phyloP scores from a whole-genome alignment of 2,329 filamentous ascomycete species.

The Phialophora macrospora region DNA sequence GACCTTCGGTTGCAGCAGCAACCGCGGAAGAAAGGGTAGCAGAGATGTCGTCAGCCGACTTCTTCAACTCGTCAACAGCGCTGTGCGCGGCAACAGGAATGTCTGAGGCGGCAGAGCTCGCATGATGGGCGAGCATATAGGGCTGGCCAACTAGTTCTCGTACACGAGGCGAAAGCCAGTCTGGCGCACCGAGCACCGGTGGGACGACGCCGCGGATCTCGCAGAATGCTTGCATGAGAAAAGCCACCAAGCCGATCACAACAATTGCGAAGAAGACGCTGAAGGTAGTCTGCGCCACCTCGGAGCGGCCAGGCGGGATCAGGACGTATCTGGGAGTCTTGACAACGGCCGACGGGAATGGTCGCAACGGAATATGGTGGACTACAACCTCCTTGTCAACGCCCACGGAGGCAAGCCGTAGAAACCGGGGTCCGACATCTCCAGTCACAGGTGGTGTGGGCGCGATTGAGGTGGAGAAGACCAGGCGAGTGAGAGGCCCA shows the following conservation, averaged over 20 bases:
- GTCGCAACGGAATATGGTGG: conserved; percentile 73
- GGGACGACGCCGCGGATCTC: conserved; percentile 65
- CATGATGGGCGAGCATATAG: conserved; percentile 44
- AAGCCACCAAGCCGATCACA: conserved; percentile 66
- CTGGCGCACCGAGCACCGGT: conserved; percentile 61
- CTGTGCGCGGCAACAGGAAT: conserved; percentile 29
- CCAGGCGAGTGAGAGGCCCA: conserved; percentile 63
- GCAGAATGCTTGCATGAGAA: conserved; percentile 64
- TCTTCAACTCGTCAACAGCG: conserved; percentile 29
- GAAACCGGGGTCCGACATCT: conserved; percentile 59
- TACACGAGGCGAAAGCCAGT: conserved; percentile 60
- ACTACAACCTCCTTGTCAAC: conserved; percentile 79
- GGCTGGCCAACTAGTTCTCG: conserved; percentile 49
- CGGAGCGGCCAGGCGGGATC: conserved; percentile 62
- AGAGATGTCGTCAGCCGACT: conserved; percentile 23
- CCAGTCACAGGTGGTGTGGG: conserved; percentile 56
- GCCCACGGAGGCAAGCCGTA: conserved; percentile 81
- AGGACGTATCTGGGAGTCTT: conserved; percentile 72
- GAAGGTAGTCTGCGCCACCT: conserved; percentile 58
- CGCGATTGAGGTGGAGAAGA: conserved; percentile 58
- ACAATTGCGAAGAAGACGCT: conserved; percentile 64
- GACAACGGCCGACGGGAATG: conserved; percentile 47
- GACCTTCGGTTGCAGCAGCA: conserved; percentile 25
- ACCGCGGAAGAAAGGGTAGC: conserved; percentile 16
- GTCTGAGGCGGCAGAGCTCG: conserved; percentile 17